Evolutionary conservation across 2,329 filamentous ascomycete genomes (phyloP).

Genomic region (Talaromyces sp.): DNA sequence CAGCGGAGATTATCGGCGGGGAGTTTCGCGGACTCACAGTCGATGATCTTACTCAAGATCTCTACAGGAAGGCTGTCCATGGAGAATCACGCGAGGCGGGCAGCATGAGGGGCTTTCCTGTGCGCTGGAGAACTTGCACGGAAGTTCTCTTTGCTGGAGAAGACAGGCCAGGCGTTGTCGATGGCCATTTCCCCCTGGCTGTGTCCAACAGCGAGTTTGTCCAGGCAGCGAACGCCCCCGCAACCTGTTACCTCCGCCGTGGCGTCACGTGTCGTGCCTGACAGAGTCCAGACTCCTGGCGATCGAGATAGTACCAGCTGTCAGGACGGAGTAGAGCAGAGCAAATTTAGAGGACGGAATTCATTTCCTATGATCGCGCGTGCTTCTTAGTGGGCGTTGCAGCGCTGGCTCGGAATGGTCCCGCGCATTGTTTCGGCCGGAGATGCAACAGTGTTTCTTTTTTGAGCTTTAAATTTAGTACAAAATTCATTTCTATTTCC

Average conservation of each 20-base stretch:
- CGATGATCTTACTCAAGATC: slow-evolving; percentile 57
- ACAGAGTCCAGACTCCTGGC: background rate
- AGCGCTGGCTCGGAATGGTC: background rate
- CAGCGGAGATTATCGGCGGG: background rate
- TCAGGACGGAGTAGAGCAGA: too few relatives aligned
- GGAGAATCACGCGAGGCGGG: slow-evolving; percentile 6
- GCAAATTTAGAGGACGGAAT: background rate
- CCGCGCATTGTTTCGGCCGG: background rate
- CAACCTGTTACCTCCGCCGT: background rate
- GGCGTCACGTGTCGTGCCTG: background rate
- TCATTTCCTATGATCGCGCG: background rate
- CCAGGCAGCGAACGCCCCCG: background rate
- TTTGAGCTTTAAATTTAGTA: background rate
- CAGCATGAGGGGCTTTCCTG: slow-evolving; percentile 10
- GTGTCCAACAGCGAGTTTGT: background rate
- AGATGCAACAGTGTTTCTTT: background rate
- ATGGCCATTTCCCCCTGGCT: background rate
- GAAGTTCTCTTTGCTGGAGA: background rate
- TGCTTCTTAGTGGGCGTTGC: background rate
- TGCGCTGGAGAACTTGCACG: background rate
- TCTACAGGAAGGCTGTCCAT: slow-evolving; percentile 58
- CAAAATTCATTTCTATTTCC: background rate
- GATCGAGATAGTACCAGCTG: background rate
- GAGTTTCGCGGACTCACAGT: slow-evolving; percentile 44
- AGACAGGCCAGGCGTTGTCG: background rate